Base-by-base conservation (phyloP, 257 asterid species). In the Przewalskia tangutica region DNA sequence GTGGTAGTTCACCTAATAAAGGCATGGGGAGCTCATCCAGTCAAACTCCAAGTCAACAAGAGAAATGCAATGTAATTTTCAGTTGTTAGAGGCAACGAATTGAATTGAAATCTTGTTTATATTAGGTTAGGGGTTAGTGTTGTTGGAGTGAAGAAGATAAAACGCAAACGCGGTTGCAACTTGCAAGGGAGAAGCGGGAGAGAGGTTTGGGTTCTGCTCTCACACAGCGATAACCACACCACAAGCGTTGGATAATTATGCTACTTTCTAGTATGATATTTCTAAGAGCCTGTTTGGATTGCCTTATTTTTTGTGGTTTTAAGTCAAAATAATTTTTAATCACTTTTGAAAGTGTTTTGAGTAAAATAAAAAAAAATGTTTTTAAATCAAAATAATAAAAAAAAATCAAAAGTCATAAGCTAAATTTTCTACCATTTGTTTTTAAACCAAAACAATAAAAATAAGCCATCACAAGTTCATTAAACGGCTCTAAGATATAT, bases 21-120 rank as follows among this genome's bases (percentile, higher is more conserved):
- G 94, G 95, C 99, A 95, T 95, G 97, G 91, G 90, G 81, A 86
- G 97, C 93, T 91, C 99, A 95, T 94, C 85, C 95, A 93, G 86
- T 88, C 92, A 79, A 85, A 82, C 60, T 56, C 89, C 91, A 83
- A 62, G 79, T 53, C 82, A 87, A 79, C 80, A 20, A 58, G 46
- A 16, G 44, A 54, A 44, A 54, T 44, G 63, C 44, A 17, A 70
- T 46, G 44, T 4, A 40, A 1, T 16, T 80, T 53, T 48, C 68
- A 76, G 2, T 11, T n/a, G 54, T 5, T 70, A 70, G 34, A 5
- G 13, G 82, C 48, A 32, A 16, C 10, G 5, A 18, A 60, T 5
- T 48, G 54, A 59, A 20, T 7, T 79, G 82, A 59, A 79, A 71
- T 23, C 13, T 23, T 4, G 8, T 44, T n/a, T n/a, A 10, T 23